phyloP scores from a whole-genome alignment of 805 yeast species.

The Saccharomyces paradoxus region DNA sequence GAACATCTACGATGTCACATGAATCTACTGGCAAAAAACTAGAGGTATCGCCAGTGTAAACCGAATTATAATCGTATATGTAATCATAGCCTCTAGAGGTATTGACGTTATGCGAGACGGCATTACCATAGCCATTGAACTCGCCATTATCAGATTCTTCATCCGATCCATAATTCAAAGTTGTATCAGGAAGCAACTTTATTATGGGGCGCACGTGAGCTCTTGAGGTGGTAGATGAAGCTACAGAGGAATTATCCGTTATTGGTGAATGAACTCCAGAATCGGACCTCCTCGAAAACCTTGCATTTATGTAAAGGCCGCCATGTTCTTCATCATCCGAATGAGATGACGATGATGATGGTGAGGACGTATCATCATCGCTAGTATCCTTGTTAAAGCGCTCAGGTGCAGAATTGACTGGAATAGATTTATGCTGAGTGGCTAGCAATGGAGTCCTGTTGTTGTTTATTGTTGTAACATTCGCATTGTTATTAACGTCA shows the following conservation, averaged over 20 bases:
- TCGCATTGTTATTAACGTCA: not conserved
- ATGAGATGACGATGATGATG: conserved; percentile 11
- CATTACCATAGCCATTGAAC: conserved; percentile 38
- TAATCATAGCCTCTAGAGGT: conserved; percentile 70
- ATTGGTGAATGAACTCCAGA: conserved; percentile 19
- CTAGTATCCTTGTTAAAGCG: conserved; percentile 11
- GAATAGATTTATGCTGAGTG: not conserved
- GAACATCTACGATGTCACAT: conserved; percentile 31
- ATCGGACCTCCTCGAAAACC: conserved; percentile 25
- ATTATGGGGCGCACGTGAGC: conserved; percentile 44
- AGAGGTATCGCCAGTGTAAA: conserved; percentile 47
- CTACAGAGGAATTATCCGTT: conserved; percentile 22
- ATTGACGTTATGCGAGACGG: conserved; percentile 64
- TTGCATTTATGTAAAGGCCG: conserved; percentile 29
- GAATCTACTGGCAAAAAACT: conserved; percentile 29
- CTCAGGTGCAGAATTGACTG: conserved; percentile 5
- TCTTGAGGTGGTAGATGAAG: conserved; percentile 12
- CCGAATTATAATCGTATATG: conserved; percentile 73
- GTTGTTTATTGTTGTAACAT: not conserved
- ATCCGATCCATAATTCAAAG: conserved; percentile 68
- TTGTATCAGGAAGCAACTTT: conserved; percentile 77
- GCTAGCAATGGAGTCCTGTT: not conserved
- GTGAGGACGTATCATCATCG: conserved; percentile 4
- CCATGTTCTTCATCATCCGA: conserved; percentile 29
- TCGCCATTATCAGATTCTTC: conserved; percentile 40